These are phyloP conservation scores for Yamadazyma jaroonii DNA, from an alignment of 1,139 yeast species.

Conservation along the genomic window DNA sequence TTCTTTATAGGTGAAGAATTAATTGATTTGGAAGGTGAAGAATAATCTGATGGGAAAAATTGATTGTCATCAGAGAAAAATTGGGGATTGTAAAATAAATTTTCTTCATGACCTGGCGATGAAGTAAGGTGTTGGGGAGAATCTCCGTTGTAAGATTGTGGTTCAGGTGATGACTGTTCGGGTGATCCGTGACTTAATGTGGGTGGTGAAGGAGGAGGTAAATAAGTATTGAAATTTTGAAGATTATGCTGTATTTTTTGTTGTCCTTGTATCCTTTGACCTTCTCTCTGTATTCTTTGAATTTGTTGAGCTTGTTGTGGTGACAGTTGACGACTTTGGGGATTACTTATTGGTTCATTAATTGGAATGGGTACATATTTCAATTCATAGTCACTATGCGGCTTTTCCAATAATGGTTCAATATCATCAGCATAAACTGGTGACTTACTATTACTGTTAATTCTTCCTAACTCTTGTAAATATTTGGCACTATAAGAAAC, in stretches of 20 bases:
- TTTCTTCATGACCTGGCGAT: slow-evolving; percentile 25
- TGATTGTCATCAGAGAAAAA: slow-evolving; percentile 32
- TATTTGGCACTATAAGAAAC: slow-evolving; percentile 41
- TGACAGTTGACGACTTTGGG: not conserved
- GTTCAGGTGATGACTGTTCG: slow-evolving; percentile 44
- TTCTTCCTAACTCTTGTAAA: slow-evolving; percentile 35
- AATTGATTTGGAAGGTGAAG: slow-evolving; percentile 27
- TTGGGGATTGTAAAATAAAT: slow-evolving; percentile 36
- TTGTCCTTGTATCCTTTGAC: not conserved
- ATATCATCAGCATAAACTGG: slow-evolving; percentile 40
- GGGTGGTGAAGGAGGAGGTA: slow-evolving; percentile 48
- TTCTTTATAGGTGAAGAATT: slow-evolving; percentile 35
- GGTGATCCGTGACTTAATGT: slow-evolving; percentile 36
- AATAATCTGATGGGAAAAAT: slow-evolving; percentile 15
- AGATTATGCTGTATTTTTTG: not conserved
- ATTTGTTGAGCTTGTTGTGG: slow-evolving; percentile 1
- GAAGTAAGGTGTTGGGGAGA: slow-evolving; percentile 23
- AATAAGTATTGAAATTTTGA: slow-evolving; percentile 19
- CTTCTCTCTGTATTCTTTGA: not conserved
- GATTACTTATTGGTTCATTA: slow-evolving; percentile 26
- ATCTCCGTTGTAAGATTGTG: slow-evolving; percentile 26
- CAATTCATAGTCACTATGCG: slow-evolving; percentile 9
- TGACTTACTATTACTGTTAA: slow-evolving; percentile 13
- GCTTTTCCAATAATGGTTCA: slow-evolving; percentile 28
- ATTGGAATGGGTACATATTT: slow-evolving; percentile 44